Percentiles rank a stretch among this genome's conserved stretches.
Evolutionary conservation across 2,329 filamentous ascomycete genomes (phyloP).

Genomic region (Aspergillus sp.): DNA sequence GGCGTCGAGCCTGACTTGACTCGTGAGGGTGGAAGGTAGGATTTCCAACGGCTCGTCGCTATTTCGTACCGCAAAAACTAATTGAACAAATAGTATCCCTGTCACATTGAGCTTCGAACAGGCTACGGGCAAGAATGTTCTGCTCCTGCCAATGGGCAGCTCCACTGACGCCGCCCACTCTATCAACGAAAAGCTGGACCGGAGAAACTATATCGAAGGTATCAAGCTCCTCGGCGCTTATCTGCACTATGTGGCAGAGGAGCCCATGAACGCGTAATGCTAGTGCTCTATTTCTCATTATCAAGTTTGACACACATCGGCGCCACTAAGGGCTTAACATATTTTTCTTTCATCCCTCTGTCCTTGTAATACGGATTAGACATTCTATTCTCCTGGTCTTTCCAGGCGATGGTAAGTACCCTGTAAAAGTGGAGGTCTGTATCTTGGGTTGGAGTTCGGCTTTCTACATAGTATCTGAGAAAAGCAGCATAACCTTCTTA

Average conservation of each 20-base stretch:
- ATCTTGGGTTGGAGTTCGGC: too few relatives aligned
- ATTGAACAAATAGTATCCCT: slow-evolving; percentile 67
- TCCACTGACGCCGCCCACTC: slow-evolving; percentile 95
- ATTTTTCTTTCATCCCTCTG: too few relatives aligned
- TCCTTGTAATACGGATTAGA: too few relatives aligned
- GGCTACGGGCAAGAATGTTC: slow-evolving; percentile 95
- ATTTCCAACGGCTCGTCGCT: slow-evolving; percentile 7
- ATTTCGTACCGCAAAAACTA: slow-evolving; percentile 13
- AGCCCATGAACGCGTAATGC: slow-evolving; percentile 54
- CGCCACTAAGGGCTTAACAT: too few relatives aligned
- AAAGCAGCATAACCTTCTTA: too few relatives aligned
- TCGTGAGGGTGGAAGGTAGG: slow-evolving; percentile 84
- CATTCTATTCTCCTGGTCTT: too few relatives aligned
- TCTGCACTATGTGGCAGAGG: slow-evolving; percentile 91
- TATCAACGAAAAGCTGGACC: slow-evolving; percentile 97
- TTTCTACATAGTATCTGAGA: too few relatives aligned
- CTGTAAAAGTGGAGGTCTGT: too few relatives aligned
- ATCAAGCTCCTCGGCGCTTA: slow-evolving; percentile 95
- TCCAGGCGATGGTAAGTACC: too few relatives aligned
- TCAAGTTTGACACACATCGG: too few relatives aligned
- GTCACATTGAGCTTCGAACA: slow-evolving; percentile 97
- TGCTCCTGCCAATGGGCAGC: slow-evolving; percentile 94
- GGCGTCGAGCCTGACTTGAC: slow-evolving; percentile 92
- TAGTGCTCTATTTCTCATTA: background rate
- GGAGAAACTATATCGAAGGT: slow-evolving; percentile 96